Base-by-base conservation (phyloP, 2,329 filamentous ascomycete species). In the Davidsoniella australis region DNA sequence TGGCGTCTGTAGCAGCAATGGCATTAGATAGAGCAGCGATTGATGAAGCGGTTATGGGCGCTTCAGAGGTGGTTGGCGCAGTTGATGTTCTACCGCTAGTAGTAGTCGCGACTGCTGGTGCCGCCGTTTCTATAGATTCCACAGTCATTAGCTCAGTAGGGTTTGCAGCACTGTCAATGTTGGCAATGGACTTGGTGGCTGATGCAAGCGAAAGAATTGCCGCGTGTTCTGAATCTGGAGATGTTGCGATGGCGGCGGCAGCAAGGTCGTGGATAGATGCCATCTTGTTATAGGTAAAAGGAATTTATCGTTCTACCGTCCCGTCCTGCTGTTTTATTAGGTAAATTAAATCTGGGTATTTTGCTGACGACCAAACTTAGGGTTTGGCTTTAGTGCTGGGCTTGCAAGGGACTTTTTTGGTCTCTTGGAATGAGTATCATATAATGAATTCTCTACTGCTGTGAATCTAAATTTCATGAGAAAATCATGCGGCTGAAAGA, bases 201-300 rank as follows among this genome's bases (percentile, higher is more conserved):
- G 48, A 37, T 49, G 45, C 58, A 47, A 49, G 59, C 57, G 51
- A 33, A 55, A 54, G 58, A 57, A 44, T 58, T 59, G 47, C 57
- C 57, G n/a, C 33, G 39, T 41, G 47, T 24, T 24, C 44, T 39
- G 47, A 20, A 49, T 37, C 29, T 24, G 62, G 63, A 9, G 66
- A 65, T 36, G 64, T 63, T 41, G 67, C 66, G 20, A 68, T 69
- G 33, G 68, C 69, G 45, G 68, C 69, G 17, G 66, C 66, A 17
- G 68, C 69, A 37, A 71, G 63, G 50, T 72, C 68, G 55, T 69
- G 70, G 52, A 71, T 71, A 5, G 69, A 72, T 33, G 67, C 61
- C 68, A 70, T 66, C 46, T 42, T 40, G 14, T 17, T 9, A 46
- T 9, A 26, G n/a, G n/a, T 5, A 24, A 18, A 26, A 9, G n/a